phyloP scores from a whole-genome alignment of 2,329 filamentous ascomycete genomes.

The Nothophaeocryptopus gaeumannii region DNA sequence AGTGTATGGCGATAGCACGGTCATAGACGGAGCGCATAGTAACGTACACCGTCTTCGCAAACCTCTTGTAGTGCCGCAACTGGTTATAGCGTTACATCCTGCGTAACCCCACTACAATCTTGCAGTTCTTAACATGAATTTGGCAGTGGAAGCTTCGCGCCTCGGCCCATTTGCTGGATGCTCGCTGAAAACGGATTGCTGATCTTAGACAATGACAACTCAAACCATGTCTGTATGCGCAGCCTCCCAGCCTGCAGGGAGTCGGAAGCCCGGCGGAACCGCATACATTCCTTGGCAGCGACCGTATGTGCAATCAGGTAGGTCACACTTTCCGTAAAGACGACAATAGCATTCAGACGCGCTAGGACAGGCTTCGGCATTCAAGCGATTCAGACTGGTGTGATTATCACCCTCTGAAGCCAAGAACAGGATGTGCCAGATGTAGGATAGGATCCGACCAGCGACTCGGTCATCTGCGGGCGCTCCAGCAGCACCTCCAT shows the following conservation, averaged over 20 bases:
- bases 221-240: not conserved
- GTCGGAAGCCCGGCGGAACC: slow-evolving; percentile 37
- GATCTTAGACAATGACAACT: not conserved
- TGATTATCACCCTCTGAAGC: slow-evolving; percentile 16
- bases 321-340: slow-evolving; percentile 42
- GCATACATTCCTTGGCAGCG: slow-evolving; percentile 42
- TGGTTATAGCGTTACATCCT: too few species aligned
- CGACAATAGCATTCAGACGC: slow-evolving; percentile 47
- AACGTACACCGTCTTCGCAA: too few species aligned
- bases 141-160: too few species aligned
- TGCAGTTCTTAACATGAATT: too few species aligned
- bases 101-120: too few species aligned
- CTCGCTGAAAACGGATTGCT: too few species aligned
- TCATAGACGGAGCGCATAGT: too few species aligned
- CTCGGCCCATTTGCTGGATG: too few species aligned
- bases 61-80: too few species aligned
- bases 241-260: slow-evolving; percentile 29
- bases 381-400: slow-evolving; percentile 39
- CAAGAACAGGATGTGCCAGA: slow-evolving; percentile 52
- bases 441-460: slow-evolving; percentile 48
- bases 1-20: too few species aligned
- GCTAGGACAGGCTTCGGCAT: slow-evolving; percentile 38
- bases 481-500: slow-evolving; percentile 32
- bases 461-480: slow-evolving; percentile 41
- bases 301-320: slow-evolving; percentile 30